phyloP scores from a whole-genome alignment of 2,329 filamentous ascomycete species.

The Colletotrichum siamense region DNA sequence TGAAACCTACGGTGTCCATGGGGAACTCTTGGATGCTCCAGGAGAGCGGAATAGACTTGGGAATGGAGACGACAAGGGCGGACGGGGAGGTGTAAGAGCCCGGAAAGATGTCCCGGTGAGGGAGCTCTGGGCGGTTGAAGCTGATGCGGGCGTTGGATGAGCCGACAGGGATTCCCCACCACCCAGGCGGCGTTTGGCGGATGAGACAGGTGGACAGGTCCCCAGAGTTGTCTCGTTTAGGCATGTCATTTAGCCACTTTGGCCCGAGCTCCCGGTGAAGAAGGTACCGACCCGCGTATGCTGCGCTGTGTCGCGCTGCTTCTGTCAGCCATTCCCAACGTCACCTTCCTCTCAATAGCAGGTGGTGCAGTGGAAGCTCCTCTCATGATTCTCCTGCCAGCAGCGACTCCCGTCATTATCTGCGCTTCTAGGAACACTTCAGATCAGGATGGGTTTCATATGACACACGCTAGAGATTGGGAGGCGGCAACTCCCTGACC shows the following conservation, averaged over 20 bases:
- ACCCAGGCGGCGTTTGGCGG: background rate
- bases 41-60: background rate
- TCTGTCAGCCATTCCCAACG: background rate
- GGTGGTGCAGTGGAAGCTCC: background rate
- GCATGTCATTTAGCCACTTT: background rate
- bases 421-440: background rate
- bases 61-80: background rate
- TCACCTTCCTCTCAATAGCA: background rate
- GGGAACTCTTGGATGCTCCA: background rate
- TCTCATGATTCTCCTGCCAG: background rate
- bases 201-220: background rate
- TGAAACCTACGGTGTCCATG: conserved; percentile 28
- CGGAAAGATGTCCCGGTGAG: background rate
- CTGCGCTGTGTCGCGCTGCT: background rate
- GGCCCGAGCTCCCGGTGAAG: background rate
- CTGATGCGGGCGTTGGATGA: background rate
- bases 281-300: background rate
- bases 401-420: background rate
- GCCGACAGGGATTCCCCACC: conserved; percentile 17
- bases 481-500: background rate
- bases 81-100: background rate
- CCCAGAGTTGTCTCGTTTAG: background rate
- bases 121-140: conserved; percentile 15
- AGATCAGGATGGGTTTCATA: background rate
- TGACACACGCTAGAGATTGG: background rate